Percentiles rank a stretch among this genome's conserved stretches.
These are phyloP conservation scores for Albugo candida DNA, from an alignment of 352 stramenopile species.

Conservation along the genomic window DNA sequence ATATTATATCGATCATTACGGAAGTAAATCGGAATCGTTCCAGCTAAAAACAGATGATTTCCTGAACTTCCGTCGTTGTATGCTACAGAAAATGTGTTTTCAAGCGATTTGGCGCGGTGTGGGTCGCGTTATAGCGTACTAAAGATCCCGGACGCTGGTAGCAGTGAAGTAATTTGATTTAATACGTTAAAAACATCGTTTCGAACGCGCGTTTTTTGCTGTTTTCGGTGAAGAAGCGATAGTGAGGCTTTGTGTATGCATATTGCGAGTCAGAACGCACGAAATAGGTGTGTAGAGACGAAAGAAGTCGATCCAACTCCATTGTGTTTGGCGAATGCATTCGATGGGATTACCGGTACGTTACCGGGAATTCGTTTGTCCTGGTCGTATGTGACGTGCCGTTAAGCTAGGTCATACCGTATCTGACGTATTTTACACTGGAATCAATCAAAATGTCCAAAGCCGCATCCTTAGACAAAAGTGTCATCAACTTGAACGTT, in stretches of 20 bases:
- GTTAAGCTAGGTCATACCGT: no score
- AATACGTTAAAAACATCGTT: slow-evolving; percentile 72
- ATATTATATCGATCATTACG: slow-evolving; percentile 82
- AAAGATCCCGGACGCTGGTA: slow-evolving; percentile 72
- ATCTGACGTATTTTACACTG: no score
- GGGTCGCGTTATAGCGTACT: slow-evolving; percentile 10
- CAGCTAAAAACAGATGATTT: slow-evolving; percentile 62
- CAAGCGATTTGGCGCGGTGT: background rate
- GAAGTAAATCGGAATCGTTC: slow-evolving; percentile 85
- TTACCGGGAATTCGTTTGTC: no score
- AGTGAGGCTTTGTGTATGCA: background rate
- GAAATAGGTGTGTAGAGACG: slow-evolving; percentile 64
- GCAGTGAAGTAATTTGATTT: slow-evolving; percentile 67
- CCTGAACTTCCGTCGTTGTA: slow-evolving; percentile 77
- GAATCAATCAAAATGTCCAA: slow-evolving; percentile 34
- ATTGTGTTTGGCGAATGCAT: slow-evolving; percentile 77
- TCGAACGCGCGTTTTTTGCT: slow-evolving; percentile 72
- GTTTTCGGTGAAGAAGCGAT: background rate
- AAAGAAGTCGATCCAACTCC: slow-evolving; percentile 76
- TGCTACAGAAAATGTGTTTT: slow-evolving; percentile 11
- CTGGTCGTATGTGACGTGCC: no score
- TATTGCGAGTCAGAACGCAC: slow-evolving; percentile 13
- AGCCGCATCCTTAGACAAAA: slow-evolving; percentile 61
- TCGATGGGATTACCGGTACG: no score
- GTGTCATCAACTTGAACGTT: slow-evolving; percentile 67